Evolutionary conservation across 345 rosid species (phyloP), one percentile per base, ranked within the genome.

Genomic region (Eucalyptus shirleyi): DNA sequence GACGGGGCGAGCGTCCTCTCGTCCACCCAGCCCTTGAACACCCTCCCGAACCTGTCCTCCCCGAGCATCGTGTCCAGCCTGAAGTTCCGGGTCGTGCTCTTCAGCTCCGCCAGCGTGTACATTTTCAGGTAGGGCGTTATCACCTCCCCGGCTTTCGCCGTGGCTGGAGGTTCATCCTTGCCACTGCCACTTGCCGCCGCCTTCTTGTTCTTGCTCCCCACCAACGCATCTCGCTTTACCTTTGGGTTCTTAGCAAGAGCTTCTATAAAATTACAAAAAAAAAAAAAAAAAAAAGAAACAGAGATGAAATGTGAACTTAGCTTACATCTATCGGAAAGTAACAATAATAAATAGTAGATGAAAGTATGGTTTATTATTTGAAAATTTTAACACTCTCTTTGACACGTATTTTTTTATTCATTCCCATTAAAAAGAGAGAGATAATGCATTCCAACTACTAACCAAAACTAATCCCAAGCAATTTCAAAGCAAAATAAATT

Each of bases 1-100:
- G 97, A 87, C 51, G 99, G 99, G 11, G 93, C 95, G 21, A 87
- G 92, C 2, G 94, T 96, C 50, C 88, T 94, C 80, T 92, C 95
- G 14, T 97, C 98, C 6, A 97, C 91, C 98, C 98, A 97, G 4
- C 99, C 99, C 82, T 93, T 96, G 88, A 94, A 96, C 19, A 97
- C 99, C 86, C 34, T 51, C 1, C 99, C 99, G 9, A 97, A 97
- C 11, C 99, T 97, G 6, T 97, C 99, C 88, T 97, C 99, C 23
- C 99, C 98, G 7, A 97, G 91, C 72, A 96, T 44, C 11, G 95
- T 90, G 51, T 93, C 96, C 30, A 95, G 16, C 15, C 50, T 4
- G 15, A 49, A 49, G 15, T 96, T 96, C 89, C 92, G 94, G 1
- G 98, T 97, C 14, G 95, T 95, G 12, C 92, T 93, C 88, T 90